A percentile compares a stretch with the other conserved stretches of the same genome.
These are phyloP conservation scores for Populus deltoides DNA, from an alignment of 345 rosid species.

Conservation along the genomic window DNA sequence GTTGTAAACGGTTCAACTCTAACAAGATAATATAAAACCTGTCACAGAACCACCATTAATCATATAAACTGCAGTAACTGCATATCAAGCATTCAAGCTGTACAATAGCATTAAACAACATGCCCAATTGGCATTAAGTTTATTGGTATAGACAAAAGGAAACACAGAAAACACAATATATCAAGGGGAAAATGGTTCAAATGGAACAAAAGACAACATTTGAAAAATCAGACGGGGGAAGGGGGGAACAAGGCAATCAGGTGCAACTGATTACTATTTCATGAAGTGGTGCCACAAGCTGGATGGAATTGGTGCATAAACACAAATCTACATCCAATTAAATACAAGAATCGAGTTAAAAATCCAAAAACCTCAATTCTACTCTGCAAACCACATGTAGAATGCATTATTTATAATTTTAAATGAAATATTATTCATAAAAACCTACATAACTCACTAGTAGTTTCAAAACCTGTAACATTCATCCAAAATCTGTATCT, in stretches of 20 bases:
- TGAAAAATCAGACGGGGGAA: neutral
- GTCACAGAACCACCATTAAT: slow-evolving; percentile 29
- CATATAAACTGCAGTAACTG: slow-evolving; percentile 7
- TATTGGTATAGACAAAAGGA: neutral
- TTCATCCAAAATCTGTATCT: neutral
- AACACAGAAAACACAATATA: neutral
- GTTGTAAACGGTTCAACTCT: slow-evolving; percentile 97
- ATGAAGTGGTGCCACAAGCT: neutral
- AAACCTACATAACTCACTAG: neutral
- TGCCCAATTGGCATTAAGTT: slow-evolving; percentile 7
- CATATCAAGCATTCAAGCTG: slow-evolving; percentile 3
- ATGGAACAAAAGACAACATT: neutral
- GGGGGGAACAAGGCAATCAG: neutral
- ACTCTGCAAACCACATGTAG: neutral
- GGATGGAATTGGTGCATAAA: neutral
- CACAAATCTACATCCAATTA: neutral
- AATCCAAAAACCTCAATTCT: neutral
- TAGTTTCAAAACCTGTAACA: neutral
- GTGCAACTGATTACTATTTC: neutral
- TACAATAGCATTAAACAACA: neutral
- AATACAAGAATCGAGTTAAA: neutral
- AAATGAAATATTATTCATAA: neutral
- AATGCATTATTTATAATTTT: neutral
- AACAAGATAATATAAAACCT: slow-evolving; percentile 92
- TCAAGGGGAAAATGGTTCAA: neutral